These are phyloP conservation scores for Lippia alba DNA, from an alignment of 305 asterid species.

Conservation along the genomic window DNA sequence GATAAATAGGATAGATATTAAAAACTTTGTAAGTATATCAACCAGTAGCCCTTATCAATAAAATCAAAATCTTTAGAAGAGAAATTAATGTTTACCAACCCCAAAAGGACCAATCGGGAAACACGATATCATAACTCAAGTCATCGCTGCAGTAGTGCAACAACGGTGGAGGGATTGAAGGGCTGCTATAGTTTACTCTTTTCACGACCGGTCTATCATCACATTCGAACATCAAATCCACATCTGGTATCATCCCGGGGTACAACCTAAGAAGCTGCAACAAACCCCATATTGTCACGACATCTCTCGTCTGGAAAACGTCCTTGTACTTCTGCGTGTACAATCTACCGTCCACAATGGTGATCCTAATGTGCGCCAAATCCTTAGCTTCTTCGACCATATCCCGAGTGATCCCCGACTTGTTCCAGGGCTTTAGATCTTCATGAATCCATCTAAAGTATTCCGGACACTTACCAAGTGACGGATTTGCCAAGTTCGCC, in stretches of 20 bases:
- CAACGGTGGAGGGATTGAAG: slow-evolving; percentile 65
- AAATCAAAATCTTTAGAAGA: slow-evolving; percentile 21
- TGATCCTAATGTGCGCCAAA: slow-evolving; percentile 58
- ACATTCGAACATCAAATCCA: slow-evolving; percentile 74
- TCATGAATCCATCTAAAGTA: slow-evolving; percentile 93
- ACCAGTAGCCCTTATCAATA: too few species aligned
- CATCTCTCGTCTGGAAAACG: slow-evolving; percentile 78
- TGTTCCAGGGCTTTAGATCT: slow-evolving; percentile 80
- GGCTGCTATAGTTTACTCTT: slow-evolving; percentile 37
- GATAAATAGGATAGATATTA: neutral
- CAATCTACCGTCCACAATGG: slow-evolving; percentile 58
- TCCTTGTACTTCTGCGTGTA: slow-evolving; percentile 54
- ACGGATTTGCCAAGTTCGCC: slow-evolving; percentile 9
- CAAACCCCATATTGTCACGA: slow-evolving; percentile 79
- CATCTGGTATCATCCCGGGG: slow-evolving; percentile 70
- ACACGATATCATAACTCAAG: slow-evolving; percentile 65
- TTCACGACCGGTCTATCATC: slow-evolving; percentile 61
- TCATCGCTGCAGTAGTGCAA: slow-evolving; percentile 75
- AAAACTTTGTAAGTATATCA: too few species aligned
- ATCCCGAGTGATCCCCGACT: slow-evolving; percentile 60
- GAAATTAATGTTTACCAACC: slow-evolving; percentile 75
- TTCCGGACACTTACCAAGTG: slow-evolving; percentile 56
- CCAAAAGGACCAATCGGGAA: slow-evolving; percentile 99
- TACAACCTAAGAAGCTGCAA: slow-evolving; percentile 81
- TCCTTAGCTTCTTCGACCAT: slow-evolving; percentile 56